Evolutionary conservation across 2,329 filamentous ascomycete genomes (phyloP), one percentile per base, ranked within the genome.

Genomic region (Geosmithia putterillii): DNA sequence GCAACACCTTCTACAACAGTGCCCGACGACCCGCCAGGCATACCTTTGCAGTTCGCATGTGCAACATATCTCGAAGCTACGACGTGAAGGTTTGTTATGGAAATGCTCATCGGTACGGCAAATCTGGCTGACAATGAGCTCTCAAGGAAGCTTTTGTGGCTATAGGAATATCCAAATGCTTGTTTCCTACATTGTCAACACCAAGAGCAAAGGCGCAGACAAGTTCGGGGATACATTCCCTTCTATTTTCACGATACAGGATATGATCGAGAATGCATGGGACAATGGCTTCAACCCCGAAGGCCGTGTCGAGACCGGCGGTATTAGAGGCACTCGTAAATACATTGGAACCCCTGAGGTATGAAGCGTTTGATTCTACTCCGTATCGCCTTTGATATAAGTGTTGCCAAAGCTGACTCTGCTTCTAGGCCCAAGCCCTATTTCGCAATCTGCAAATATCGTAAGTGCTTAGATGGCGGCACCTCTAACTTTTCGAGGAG

Each of bases 131-230:
- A 41, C 39, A 41, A 23, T 40, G 17, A 12, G n/a, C 12, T 25
- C 23, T 38, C 12, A 25, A 76, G 88, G 88, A 19, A 85, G 87
- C 6, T 96, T 96, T 58, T 96, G 90, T 57, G 90, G 90, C 3
- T 96, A 95, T 58, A 76, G 90, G 36, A 96, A 94, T 55, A 94
- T 95, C 25, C 92, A 96, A 58, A 94, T 94, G 80, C 62, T 95
- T 51, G 67, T 83, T 14, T 90, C 88, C 0, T 89, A 86, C 57
- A 76, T 95, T 18, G 75, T 81, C 46, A 74, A 72, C 8, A 64
- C 75, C 1, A 59, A 66, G 35, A 68, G 67, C 12, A 61, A 67
- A 12, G 85, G 83, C 0, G 61, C 73, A 47, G 67, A 80, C 36
- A 62, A 67, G 40, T 85, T 94, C 46, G 60, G 67, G 1, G 65